Base-by-base conservation (phyloP, 306 rosid genomes). In the Sicyos edulis region DNA sequence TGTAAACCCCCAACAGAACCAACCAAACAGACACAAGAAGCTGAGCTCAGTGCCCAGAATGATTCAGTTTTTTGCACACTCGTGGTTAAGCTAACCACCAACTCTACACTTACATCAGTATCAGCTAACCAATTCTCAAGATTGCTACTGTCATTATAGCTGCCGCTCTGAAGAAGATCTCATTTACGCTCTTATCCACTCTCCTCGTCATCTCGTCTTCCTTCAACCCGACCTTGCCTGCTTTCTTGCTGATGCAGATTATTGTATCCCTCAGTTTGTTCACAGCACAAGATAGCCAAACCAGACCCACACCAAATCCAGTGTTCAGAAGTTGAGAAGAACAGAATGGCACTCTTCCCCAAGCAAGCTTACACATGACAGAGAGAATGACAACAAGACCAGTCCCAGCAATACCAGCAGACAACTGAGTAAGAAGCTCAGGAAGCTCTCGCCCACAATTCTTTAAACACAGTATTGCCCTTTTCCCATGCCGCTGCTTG, bases 241-340 rank as follows among this genome's bases (percentile, higher is more conserved):
- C 74, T 73, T 84, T 87, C 83, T 82, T 87, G 80, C 83, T 78
- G 74, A 81, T 75, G 60, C 74, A 74, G 15, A 84, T 69, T 51
- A 90, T 57, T 10, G 91, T 83, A 77, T 78, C 73, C 79, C 93
- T 83, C 77, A 90, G 84, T 74, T 80, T 80, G 64, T 83, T 80
- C 76, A 92, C 89, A 26, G 89, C 83, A 82, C 89, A 82, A 47
- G 96, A 88, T 47, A 92, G 89, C 96, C 98, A 90, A 69, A 92
- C 78, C 79, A 92, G 79, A 22, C 91, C 96, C 10, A 88, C 47
- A 7, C 93, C 96, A 21, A 92, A 80, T 19, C 96, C 96, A 0
- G 91, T 78, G 71, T 68, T 80, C 73, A 83, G 74, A 79, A 92
- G 71, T 72, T 73, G 83, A 10, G 88, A 80, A n/a, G 88, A 70